Base-by-base conservation (phyloP, 805 yeast species). In the Candida suzukii region DNA sequence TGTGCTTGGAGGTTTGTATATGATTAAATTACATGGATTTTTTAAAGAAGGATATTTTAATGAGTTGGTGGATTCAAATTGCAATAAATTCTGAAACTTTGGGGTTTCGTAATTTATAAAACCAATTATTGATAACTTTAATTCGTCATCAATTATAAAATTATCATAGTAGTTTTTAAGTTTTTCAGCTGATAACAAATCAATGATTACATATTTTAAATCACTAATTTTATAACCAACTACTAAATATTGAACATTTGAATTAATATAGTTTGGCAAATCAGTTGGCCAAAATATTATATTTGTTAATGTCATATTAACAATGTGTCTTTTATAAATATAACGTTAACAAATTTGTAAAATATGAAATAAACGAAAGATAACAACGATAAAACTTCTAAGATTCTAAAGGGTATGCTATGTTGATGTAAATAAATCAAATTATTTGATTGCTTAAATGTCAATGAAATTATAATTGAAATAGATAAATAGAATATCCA, bases 1-100 rank as follows among this genome's bases (percentile, higher is more conserved):
- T 17, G 83, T 76, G 35, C 74, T 71, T 0, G 97, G 97, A 1
- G 93, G 83, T 21, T 74, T 73, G 54, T 77, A 88, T n/a, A 72
- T 50, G 4, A 83, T 60, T 2, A 78, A 32, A 35, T 53, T 56
- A 26, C 8, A 25, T 3, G 17, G 32, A 53, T 57, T 26, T 52
- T 30, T 2, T 38, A 24, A 53, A 21, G 4, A 47, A 33, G 11
- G 60, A 60, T 16, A n/a, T 35, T 16, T 42, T 33, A 2, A 32
- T n/a, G 2, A 19, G 3, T 14, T 21, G 7, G 9, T 21, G 17
- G 31, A 29, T 34, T 51, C 53, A 33, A 47, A 50, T 28, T 42
- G 37, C 38, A 57, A 45, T 25, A 35, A 12, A 10, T 40, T 16
- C 28, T 53, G 24, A 30, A 41, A 18, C 10, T 44, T 30, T 7